These are phyloP conservation scores for Rhizomucor miehei DNA, from an alignment of 371 early-diverging fungal genomes.

Conservation along the genomic window DNA sequence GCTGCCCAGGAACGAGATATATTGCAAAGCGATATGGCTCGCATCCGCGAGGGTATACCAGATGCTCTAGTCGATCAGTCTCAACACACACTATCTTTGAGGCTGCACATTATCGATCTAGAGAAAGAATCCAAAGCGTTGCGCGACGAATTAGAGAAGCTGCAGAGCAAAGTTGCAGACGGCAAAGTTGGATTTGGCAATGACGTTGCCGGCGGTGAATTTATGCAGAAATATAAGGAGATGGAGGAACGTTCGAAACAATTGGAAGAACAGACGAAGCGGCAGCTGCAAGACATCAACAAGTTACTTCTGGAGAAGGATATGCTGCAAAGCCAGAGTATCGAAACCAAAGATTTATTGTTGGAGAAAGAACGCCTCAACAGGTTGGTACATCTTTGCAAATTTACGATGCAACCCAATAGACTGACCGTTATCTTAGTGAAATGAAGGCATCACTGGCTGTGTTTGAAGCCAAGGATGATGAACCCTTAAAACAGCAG, in stretches of 20 bases:
- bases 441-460: conserved; percentile 68
- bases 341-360: conserved; percentile 55
- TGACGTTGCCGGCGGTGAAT: conserved; percentile 31
- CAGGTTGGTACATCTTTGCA: conserved; percentile 17
- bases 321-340: conserved; percentile 48
- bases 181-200: conserved; percentile 36
- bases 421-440: conserved; percentile 27
- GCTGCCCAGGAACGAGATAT: conserved; percentile 67
- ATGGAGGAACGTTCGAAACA: conserved; percentile 41
- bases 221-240: conserved; percentile 26
- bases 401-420: too few species aligned
- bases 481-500: conserved; percentile 58
- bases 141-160: conserved; percentile 23
- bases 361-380: conserved; percentile 55
- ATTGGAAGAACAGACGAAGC: conserved; percentile 59
- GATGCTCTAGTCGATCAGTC: conserved; percentile 38
- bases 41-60: conserved; percentile 53
- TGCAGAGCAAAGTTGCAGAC: conserved; percentile 33
- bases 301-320: conserved; percentile 68
- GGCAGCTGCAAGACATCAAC: conserved; percentile 64
- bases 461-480: conserved; percentile 65
- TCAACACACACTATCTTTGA: conserved; percentile 30
- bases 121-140: conserved; percentile 44
- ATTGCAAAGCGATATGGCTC: conserved; percentile 72
- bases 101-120: conserved; percentile 39